Percentiles rank a stretch among this genome's conserved stretches.
phyloP scores from a whole-genome alignment of 1,284 basidiomycete species.

The Phlebopus sp. region DNA sequence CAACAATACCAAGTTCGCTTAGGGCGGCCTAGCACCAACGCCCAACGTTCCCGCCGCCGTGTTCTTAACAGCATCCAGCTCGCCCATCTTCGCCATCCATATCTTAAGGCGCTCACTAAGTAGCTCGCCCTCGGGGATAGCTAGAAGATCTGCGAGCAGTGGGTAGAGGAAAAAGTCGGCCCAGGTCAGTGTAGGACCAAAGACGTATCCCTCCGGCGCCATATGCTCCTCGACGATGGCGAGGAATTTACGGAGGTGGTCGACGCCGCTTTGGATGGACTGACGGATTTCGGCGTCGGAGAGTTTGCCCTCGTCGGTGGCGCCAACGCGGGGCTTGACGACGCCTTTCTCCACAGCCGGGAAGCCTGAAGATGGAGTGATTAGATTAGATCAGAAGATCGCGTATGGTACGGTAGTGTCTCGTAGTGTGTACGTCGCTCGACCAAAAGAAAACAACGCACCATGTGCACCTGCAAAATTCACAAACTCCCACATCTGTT shows the following conservation, averaged over 20 bases:
- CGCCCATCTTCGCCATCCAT: slow-evolving; percentile 30
- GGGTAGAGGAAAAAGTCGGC: slow-evolving; percentile 34
- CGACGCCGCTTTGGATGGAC: slow-evolving; percentile 20
- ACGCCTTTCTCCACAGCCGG: slow-evolving; percentile 29
- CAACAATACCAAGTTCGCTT: neutral
- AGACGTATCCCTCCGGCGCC: slow-evolving; percentile 27
- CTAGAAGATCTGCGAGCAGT: slow-evolving; percentile 29
- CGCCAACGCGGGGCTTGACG: slow-evolving; percentile 31
- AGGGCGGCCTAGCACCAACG: slow-evolving; percentile 25
- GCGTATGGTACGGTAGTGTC: too few species aligned
- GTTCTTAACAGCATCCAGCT: slow-evolving; percentile 25
- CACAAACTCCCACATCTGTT: slow-evolving; percentile 35
- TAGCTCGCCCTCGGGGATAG: slow-evolving; percentile 25
- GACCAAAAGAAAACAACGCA: slow-evolving; percentile 5
- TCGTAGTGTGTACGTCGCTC: neutral
- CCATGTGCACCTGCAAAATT: slow-evolving; percentile 25
- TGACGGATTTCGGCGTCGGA: slow-evolving; percentile 25
- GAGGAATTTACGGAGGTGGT: slow-evolving; percentile 19
- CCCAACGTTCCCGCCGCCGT: slow-evolving; percentile 26
- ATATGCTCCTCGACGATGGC: slow-evolving; percentile 18
- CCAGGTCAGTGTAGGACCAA: slow-evolving; percentile 27
- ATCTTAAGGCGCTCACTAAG: slow-evolving; percentile 19
- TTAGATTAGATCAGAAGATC: neutral
- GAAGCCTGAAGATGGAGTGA: slow-evolving; percentile 19
- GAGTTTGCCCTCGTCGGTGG: slow-evolving; percentile 21